Evolutionary conservation across 371 early-diverging fungal genomes (phyloP).

Genomic region (Mortierella sp.): DNA sequence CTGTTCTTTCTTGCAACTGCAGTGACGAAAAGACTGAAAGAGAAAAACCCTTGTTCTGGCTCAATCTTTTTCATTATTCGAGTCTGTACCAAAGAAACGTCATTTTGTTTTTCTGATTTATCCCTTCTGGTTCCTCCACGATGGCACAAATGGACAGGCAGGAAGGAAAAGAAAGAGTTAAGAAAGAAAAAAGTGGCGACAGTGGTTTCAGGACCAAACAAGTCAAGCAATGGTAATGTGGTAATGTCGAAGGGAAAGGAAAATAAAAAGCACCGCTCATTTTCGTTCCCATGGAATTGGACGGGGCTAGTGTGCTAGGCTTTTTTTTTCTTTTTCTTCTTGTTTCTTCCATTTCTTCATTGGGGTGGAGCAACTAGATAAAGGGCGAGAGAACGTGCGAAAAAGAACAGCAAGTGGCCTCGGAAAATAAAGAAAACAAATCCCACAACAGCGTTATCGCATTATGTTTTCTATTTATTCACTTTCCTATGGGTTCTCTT

Average conservation of each 20-base stretch:
- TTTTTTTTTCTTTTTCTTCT: neutral
- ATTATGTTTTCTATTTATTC: neutral
- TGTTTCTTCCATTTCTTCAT: neutral
- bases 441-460: neutral
- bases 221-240: neutral
- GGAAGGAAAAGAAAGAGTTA: neutral
- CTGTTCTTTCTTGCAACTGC: neutral
- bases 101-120: neutral
- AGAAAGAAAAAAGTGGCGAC: neutral
- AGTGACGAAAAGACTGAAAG: neutral
- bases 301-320: neutral
- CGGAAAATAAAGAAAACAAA: neutral
- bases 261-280: neutral
- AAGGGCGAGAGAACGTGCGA: neutral
- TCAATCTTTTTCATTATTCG: neutral
- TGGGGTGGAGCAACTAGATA: neutral
- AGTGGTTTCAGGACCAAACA: conserved; percentile 4
- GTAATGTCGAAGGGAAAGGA: neutral
- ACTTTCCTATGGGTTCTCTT: neutral
- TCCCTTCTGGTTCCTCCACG: neutral
- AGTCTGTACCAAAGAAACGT: neutral
- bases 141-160: neutral
- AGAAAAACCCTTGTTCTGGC: neutral
- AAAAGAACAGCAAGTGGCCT: neutral
- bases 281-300: neutral